Evolutionary conservation across 306 rosid species (phyloP).

Genomic region (Hippophae tibetana): DNA sequence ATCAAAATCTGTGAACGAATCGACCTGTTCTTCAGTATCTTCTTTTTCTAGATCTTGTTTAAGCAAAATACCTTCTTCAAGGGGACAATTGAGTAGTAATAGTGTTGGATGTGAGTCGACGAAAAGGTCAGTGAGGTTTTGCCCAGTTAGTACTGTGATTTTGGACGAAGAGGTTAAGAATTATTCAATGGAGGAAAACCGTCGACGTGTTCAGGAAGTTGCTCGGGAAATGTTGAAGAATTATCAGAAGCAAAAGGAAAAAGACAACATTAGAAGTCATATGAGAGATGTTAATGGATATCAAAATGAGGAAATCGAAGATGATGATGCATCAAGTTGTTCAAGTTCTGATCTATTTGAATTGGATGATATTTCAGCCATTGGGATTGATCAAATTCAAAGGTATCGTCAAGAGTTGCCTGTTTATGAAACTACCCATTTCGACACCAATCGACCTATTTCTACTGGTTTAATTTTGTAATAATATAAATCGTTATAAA

Average conservation of each 20-base stretch:
- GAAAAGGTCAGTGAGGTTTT: conserved; percentile 77
- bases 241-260: conserved; percentile 36
- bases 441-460: conserved; percentile 71
- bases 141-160: conserved; percentile 63
- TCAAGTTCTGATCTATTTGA: conserved; percentile 94
- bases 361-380: conserved; percentile 72
- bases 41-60: conserved; percentile 88
- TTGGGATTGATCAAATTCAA: conserved; percentile 61
- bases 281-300: conserved; percentile 22
- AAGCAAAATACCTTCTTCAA: conserved; percentile 68
- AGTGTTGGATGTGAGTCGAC: conserved; percentile 13
- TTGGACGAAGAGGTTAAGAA: conserved; percentile 36
- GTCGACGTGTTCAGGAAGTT: conserved; percentile 45
- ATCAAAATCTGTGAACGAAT: conserved; percentile 23
- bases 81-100: conserved; percentile 32
- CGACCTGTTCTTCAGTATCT: conserved; percentile 76
- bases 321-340: conserved; percentile 67
- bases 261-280: conserved; percentile 16
- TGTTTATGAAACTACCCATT: conserved; percentile 88
- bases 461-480: conserved; percentile 70
- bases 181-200: conserved; percentile 42
- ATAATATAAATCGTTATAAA: conserved; percentile 18
- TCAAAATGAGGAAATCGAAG: conserved; percentile 32
- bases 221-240: conserved; percentile 52
- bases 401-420: conserved; percentile 86